Percentiles rank a stretch among this genome's conserved stretches.
phyloP scores from a whole-genome alignment of 768 basidiomycete species.

The Collybia mongolica region DNA sequence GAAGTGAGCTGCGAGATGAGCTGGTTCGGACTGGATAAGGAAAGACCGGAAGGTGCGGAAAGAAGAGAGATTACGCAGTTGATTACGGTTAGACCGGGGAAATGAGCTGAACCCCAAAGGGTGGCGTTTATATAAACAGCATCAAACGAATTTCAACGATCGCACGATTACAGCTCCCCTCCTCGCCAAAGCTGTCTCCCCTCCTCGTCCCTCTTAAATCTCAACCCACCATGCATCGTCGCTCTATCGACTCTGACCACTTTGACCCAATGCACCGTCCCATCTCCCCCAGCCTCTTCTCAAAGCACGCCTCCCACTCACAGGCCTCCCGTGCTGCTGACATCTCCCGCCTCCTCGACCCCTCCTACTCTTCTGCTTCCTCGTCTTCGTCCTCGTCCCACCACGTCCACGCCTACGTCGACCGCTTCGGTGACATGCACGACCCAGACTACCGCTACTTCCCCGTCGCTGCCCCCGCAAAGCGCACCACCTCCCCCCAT shows the following conservation, averaged over 20 bases:
- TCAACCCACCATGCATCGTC: constrained; percentile 5
- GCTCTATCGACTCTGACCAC: constrained; percentile 1
- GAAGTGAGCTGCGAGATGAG: constrained; percentile 5
- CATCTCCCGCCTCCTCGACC: constrained; percentile 65
- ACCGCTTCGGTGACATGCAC: constrained; percentile 60
- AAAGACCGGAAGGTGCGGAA: constrained; percentile 11
- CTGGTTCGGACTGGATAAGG: constrained; percentile 11
- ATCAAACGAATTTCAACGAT: background rate
- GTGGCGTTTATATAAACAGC: constrained; percentile 7
- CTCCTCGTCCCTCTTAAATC: too few species aligned
- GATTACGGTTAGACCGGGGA: constrained; percentile 9
- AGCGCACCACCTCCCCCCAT: constrained; percentile 14
- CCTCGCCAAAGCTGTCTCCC: too few species aligned
- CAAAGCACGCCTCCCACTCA: constrained; percentile 5
- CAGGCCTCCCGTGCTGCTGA: constrained; percentile 38
- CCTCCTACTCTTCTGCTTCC: constrained; percentile 45
- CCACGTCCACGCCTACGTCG: constrained; percentile 48
- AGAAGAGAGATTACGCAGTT: constrained; percentile 8
- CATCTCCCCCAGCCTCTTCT: constrained; percentile 8
- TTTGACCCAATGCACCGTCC: constrained; percentile 10
- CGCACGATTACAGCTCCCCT: background rate
- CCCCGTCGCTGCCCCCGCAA: constrained; percentile 28
- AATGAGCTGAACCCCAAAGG: background rate
- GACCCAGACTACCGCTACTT: constrained; percentile 71
- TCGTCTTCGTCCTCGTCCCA: constrained; percentile 15